phyloP scores from a whole-genome alignment of 2,329 filamentous ascomycete genomes.

The Sporothrix schenckii region DNA sequence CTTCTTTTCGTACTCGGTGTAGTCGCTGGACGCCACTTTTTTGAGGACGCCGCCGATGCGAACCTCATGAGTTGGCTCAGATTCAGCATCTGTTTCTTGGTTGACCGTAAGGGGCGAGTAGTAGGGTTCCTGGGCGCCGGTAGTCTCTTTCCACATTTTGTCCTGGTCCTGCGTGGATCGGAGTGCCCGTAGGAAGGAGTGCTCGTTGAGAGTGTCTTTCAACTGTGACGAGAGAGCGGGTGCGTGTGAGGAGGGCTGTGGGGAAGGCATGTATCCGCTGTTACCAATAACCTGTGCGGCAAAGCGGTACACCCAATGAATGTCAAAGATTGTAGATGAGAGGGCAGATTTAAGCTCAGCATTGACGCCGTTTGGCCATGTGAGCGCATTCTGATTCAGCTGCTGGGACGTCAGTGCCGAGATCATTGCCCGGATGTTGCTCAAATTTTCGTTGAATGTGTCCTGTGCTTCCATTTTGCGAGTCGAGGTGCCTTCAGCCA shows the following conservation, averaged over 20 bases:
- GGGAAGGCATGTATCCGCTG: slow-evolving; percentile 24
- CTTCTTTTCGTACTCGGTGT: slow-evolving; percentile 77
- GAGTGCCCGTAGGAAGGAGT: slow-evolving; percentile 38
- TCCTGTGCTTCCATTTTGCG: slow-evolving; percentile 42
- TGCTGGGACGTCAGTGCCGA: slow-evolving; percentile 43
- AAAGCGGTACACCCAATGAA: slow-evolving; percentile 44
- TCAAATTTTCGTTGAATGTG: slow-evolving; percentile 51
- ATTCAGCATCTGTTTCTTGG: not conserved
- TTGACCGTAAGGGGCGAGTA: slow-evolving; percentile 37
- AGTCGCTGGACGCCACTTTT: slow-evolving; percentile 35
- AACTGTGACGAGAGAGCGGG: not conserved
- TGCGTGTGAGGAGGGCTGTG: not conserved
- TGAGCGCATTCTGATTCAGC: slow-evolving; percentile 33
- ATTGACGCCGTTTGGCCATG: not conserved
- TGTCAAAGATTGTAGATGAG: slow-evolving; percentile 39
- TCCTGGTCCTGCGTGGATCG: slow-evolving; percentile 39
- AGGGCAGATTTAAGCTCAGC: slow-evolving; percentile 26
- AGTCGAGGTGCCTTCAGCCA: slow-evolving; percentile 27
- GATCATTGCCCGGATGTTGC: slow-evolving; percentile 54
- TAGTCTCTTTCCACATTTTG: slow-evolving; percentile 38
- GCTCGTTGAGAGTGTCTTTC: slow-evolving; percentile 31
- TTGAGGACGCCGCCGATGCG: slow-evolving; percentile 26
- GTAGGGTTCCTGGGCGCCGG: slow-evolving; percentile 39
- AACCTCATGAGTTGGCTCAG: slow-evolving; percentile 15
- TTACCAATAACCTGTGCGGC: slow-evolving; percentile 39